Evolutionary conservation across 2,329 filamentous ascomycete genomes (phyloP), one percentile per base, ranked within the genome.

Genomic region (Paecilomyces variotii): DNA sequence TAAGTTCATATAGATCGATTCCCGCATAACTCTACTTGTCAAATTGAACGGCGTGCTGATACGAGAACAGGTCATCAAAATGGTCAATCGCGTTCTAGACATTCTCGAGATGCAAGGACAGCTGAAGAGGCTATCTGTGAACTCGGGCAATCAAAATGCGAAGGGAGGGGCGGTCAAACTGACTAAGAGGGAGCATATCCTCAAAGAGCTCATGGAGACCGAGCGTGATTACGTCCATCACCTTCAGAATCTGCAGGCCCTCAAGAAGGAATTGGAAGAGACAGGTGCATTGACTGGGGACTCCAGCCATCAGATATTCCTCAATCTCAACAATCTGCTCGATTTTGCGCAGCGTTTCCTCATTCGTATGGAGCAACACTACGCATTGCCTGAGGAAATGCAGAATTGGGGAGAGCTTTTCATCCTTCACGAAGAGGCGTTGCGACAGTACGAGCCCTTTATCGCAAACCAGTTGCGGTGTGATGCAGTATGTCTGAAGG

Each of bases 211-310:
- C 53, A 88, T 99, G 58, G 90, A 93, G 67, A 97, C 93, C 1
- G 94, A 99, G 75, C 87, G 94, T 62, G 97, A 97, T 75, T 99
- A 99, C 67, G 94, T 97, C 3, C 92, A 97, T 72, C 94, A 99
- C 78, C 78, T 99, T 56, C 93, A 97, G 72, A 93, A 96, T 65
- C 76, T 99, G 35, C 91, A 97, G 72, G 88, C 92, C 55, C 83
- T 97, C 70, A 97, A 96, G 77, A 93, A 90, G 75, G 85, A 88
- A 26, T 80, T 97, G 57, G 91, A 97, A 67, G 89, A 95, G 70
- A 91, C 88, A 64, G 91, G 91, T 39, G 85, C 91, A 39, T 86
- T 97, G 63, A 89, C 90, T 1, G 93, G 94, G 57, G 94, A 99
- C 71, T 85, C 88, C 9, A 87, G 96, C 25, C 92, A 97, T 76